phyloP scores from a whole-genome alignment of 352 stramenopile species.

The Aphanomyces euteiches region DNA sequence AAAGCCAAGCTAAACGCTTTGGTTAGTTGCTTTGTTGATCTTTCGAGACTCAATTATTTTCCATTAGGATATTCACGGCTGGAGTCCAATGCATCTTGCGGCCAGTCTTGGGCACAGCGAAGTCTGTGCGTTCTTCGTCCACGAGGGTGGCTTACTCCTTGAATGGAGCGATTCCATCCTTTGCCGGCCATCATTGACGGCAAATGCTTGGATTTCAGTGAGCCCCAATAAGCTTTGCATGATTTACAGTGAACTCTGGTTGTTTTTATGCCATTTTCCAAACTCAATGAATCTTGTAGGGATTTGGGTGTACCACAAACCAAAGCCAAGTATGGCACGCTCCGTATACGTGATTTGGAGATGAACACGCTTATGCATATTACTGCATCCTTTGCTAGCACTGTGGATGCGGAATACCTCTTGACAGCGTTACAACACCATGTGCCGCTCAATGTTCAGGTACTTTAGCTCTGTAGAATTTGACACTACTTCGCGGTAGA shows the following conservation, averaged over 20 bases:
- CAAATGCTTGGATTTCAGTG: constrained; percentile 41
- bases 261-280: background rate
- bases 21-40: background rate
- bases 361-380: constrained; percentile 61
- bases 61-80: constrained; percentile 41
- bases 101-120: constrained; percentile 45
- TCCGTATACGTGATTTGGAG: constrained; percentile 50
- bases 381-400: constrained; percentile 39
- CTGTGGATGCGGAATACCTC: constrained; percentile 48
- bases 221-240: constrained; percentile 41
- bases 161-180: constrained; percentile 33
- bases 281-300: constrained; percentile 29
- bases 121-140: constrained; percentile 40
- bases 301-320: constrained; percentile 39
- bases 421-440: constrained; percentile 42
- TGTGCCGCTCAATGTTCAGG: constrained; percentile 44
- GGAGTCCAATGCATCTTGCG: constrained; percentile 46
- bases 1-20: constrained; percentile 44
- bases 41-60: background rate
- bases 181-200: constrained; percentile 1
- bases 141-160: constrained; percentile 32
- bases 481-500: constrained; percentile 32
- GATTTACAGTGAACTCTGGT: constrained; percentile 53
- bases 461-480: constrained; percentile 22
- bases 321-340: constrained; percentile 43